Evolutionary conservation across 1,284 basidiomycete genomes (phyloP), one percentile per base, ranked within the genome.

Genomic region (Chalciporus piperatoides): DNA sequence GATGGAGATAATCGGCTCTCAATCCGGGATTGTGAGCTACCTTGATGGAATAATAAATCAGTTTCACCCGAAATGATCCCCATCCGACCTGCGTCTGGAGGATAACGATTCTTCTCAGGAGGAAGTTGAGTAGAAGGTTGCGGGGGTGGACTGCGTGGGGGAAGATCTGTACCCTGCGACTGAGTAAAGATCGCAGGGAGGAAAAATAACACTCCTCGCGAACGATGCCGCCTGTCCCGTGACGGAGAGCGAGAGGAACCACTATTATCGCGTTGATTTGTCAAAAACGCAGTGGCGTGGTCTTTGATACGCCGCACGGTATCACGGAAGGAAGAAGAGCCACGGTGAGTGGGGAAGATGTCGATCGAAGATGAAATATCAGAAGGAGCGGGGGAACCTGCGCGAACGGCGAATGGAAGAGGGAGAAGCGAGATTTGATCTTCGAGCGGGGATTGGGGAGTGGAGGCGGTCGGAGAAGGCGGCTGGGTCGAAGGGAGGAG

Each of bases 111-210:
- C 59, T 75, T 75, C 32, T 75, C 74, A 12, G 71, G 66, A 11
- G 69, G 61, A 36, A 59, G 50, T 28, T 58, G 61, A 40, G 57
- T 57, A 21, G 51, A 42, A 59, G 62, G 54, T 48, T 59, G 65
- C 23, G 67, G 67, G 42, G 66, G 65, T 9, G 65, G 65, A 23
- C 64, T 68, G 12, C 68, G 57, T 61, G 58, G 56, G 45, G 53
- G 44, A 24, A 77, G 63, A 56, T 83, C 78, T 46, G 79, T 67
- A 52, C 77, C 75, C 38, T 73, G 73, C 2, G 75, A 67, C 46
- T 77, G 71, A 2, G 82, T 75, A 63, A 89, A 84, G 58, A 88
- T 83, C n/a, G 88, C 85, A 30, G 87, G 88, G 41, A 91, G 76
- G 75, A 91, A 90, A 70, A 89, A 90, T 47, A 90, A 68, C 30